These are phyloP conservation scores for Vaccinium myrtillus DNA, from an alignment of 148 eudicot species.

Conservation along the genomic window DNA sequence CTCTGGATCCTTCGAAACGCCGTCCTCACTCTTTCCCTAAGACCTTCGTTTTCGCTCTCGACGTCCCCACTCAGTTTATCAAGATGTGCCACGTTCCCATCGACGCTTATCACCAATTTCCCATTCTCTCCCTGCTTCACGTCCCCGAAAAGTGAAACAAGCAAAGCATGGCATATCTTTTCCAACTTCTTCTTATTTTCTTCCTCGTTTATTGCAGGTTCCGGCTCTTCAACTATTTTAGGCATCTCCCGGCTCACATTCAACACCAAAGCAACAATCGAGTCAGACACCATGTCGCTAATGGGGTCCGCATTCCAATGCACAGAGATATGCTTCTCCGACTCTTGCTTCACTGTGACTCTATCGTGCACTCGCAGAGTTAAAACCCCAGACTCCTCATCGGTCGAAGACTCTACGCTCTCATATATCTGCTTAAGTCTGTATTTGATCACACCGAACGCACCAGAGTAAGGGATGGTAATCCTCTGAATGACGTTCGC, in stretches of 20 bases:
- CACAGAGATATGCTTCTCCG: conserved; percentile 76
- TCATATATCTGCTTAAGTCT: conserved; percentile 84
- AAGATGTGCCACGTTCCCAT: conserved; percentile 64
- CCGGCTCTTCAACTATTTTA: conserved; percentile 71
- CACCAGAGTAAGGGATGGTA: conserved; percentile 85
- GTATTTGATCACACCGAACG: conserved; percentile 72
- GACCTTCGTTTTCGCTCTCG: conserved; percentile 76
- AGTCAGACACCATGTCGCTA: conserved; percentile 94
- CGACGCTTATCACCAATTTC: conserved; percentile 69
- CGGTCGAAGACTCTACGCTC: conserved; percentile 61
- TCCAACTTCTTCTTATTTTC: conserved; percentile 67
- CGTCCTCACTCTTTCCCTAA: conserved; percentile 67
- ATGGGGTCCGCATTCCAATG: conserved; percentile 90
- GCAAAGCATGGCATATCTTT: conserved; percentile 64
- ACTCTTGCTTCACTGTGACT: conserved; percentile 73
- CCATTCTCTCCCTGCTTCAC: conserved; percentile 77
- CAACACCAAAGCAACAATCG: conserved; percentile 76
- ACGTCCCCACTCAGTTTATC: conserved; percentile 78
- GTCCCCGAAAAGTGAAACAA: conserved; percentile 78
- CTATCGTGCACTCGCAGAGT: conserved; percentile 63
- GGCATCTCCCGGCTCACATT: conserved; percentile 87
- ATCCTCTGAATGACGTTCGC: conserved; percentile 77
- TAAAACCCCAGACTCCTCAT: conserved; percentile 61
- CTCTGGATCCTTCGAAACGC: conserved; percentile 61
- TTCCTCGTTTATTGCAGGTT: conserved; percentile 42